Evolutionary conservation across 139 green algal genomes (phyloP), one percentile per base, ranked within the genome.

Genomic region (Volvox africanus): DNA sequence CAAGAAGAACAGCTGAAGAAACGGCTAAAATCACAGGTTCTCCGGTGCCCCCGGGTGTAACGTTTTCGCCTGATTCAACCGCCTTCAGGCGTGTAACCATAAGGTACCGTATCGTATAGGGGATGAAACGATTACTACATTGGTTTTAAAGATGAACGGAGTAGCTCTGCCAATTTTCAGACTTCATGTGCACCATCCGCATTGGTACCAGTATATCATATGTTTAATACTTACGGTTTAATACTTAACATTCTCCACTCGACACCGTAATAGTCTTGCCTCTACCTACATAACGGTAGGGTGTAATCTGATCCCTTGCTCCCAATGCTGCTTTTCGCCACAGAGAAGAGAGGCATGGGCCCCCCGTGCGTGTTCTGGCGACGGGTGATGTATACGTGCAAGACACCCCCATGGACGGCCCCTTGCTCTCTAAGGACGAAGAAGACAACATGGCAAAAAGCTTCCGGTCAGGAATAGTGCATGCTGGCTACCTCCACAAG

Each of bases 401-500:
- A 24, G 76, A 91, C 87, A 82, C 33, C 3, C 87, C 87, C 14
- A 35, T 77, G 37, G 16, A 85, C 1, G 87, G 87, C 0, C 87
- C 87, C 1, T 20, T 89, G 61, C 21, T 92, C 71, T 79, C 71
- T 12, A 87, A 79, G 50, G 82, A 82, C 26, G 82, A 93, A 50
- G 83, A 90, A 12, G 80, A 84, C 32, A 28, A 20, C 0, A 61
- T 93, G 75, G 65, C 62, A 11, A 61, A 30, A 32, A 89, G 78
- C 9, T 93, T 92, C 44, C 65, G 88, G n/a, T 86, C 73, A 35
- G 89, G 89, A 32, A 89, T 94, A 2, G 44, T 61, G 32, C 88
- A 93, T 50, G 82, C 90, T 65, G 93, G 93, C 32, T 93, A 89
- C 81, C 88, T 95, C n/a, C 83, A 95, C 88, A 95, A 95, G 88